Evolutionary conservation across 352 stramenopile genomes (phyloP).

Genomic region (Globisporangium paroecandrum): DNA sequence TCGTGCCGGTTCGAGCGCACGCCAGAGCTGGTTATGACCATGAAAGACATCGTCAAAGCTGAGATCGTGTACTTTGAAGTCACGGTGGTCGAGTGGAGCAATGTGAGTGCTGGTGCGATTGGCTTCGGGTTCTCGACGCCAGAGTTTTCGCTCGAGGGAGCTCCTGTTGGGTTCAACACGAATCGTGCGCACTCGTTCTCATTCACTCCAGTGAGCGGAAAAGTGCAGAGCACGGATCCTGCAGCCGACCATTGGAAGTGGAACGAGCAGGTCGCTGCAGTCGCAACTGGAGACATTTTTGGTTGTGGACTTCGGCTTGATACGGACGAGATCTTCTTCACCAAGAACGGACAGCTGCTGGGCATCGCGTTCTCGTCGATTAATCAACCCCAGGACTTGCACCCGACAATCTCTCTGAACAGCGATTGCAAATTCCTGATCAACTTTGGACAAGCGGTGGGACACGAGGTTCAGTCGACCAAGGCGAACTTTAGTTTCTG

Average conservation of each 20-base stretch:
- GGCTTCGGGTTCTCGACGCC: constrained; percentile 62
- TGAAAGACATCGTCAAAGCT: constrained; percentile 67
- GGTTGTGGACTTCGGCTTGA: constrained; percentile 78
- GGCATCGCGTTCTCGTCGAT: constrained; percentile 80
- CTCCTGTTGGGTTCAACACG: constrained; percentile 43
- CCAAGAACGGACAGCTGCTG: constrained; percentile 77
- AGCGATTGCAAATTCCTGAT: constrained; percentile 70
- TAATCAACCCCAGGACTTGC: constrained; percentile 33
- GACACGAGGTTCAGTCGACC: constrained; percentile 24
- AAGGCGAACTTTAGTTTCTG: constrained; percentile 73
- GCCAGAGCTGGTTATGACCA: constrained; percentile 61
- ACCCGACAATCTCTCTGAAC: constrained; percentile 80
- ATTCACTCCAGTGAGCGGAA: constrained; percentile 64
- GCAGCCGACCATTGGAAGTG: constrained; percentile 67
- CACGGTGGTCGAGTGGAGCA: constrained; percentile 59
- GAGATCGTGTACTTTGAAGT: constrained; percentile 84
- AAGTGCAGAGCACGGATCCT: constrained; percentile 56
- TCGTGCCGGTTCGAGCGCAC: constrained; percentile 86
- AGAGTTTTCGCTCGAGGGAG: constrained; percentile 69
- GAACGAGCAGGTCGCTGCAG: constrained; percentile 44
- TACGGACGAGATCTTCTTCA: constrained; percentile 84
- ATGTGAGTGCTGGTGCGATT: constrained; percentile 27
- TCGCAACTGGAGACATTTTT: constrained; percentile 64
- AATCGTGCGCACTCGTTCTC: constrained; percentile 53
- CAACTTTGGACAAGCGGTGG: constrained; percentile 53